phyloP scores from a whole-genome alignment of 1,284 basidiomycete genomes.

The Mycosarcoma mackinlayi region DNA sequence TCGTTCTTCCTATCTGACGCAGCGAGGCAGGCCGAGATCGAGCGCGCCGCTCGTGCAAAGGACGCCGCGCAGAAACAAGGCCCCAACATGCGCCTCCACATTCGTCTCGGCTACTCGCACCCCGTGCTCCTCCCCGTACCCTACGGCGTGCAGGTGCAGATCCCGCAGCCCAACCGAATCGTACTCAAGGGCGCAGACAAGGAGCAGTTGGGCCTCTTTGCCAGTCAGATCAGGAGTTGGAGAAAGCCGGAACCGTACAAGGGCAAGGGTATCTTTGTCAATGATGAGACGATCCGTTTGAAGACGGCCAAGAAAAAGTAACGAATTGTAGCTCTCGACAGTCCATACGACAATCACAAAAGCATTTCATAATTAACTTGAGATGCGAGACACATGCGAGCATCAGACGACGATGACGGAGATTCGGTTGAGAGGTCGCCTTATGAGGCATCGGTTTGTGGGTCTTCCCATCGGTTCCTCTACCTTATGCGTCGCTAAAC shows the following conservation, averaged over 20 bases:
- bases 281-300: slow-evolving; percentile 85
- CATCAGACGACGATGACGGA: no score
- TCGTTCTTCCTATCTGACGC: slow-evolving; percentile 50
- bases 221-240: slow-evolving; percentile 83
- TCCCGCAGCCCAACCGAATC: slow-evolving; percentile 72
- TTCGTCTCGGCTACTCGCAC: slow-evolving; percentile 84
- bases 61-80: slow-evolving; percentile 29
- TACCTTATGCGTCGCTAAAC: not conserved
- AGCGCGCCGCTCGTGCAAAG: slow-evolving; percentile 12
- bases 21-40: slow-evolving; percentile 48
- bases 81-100: slow-evolving; percentile 48
- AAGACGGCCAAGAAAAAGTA: slow-evolving; percentile 97
- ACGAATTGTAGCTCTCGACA: slow-evolving; percentile 26
- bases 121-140: slow-evolving; percentile 83
- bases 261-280: slow-evolving; percentile 85
- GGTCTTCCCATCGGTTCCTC: no score
- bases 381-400: not conserved
- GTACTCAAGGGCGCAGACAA: slow-evolving; percentile 72
- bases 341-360: no score
- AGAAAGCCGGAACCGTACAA: slow-evolving; percentile 97
- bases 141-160: slow-evolving; percentile 67
- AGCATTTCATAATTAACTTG: no score
- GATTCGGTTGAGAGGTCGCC: no score
- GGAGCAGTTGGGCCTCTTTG: slow-evolving; percentile 82
- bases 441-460: no score